Conservation (phyloP, 768 basidiomycete species). For the Podaxis pistillaris region DNA sequence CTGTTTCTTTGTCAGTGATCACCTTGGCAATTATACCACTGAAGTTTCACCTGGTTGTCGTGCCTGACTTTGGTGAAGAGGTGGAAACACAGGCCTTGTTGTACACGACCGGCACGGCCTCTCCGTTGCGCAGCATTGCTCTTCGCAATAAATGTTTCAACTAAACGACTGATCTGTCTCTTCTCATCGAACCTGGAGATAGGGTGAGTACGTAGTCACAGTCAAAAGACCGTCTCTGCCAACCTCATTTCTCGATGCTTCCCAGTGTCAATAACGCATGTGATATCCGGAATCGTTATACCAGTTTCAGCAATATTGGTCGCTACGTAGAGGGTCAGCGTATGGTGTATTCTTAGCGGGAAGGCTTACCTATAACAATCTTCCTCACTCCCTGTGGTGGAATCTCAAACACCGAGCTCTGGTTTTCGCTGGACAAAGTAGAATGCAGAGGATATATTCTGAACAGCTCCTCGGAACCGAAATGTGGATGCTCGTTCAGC, state of each 20-base stretch:
- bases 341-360: background rate
- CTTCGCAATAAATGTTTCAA: conserved; percentile 88
- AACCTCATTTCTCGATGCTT: conserved; percentile 94
- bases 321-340: conserved; percentile 39
- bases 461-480: conserved; percentile 63
- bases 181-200: conserved; percentile 87
- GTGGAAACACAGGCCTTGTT: conserved; percentile 88
- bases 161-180: conserved; percentile 86
- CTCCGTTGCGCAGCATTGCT: conserved; percentile 90
- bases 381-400: conserved; percentile 81
- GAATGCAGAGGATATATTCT: conserved; percentile 88
- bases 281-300: conserved; percentile 97
- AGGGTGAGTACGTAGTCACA: background rate
- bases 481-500: conserved; percentile 69
- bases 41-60: conserved; percentile 60
- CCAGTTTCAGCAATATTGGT: conserved; percentile 97
- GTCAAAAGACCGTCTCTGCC: background rate
- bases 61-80: conserved; percentile 88
- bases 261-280: conserved; percentile 92
- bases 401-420: conserved; percentile 86
- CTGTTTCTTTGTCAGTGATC: conserved; percentile 34
- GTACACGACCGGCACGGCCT: conserved; percentile 91
- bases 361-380: conserved; percentile 81
- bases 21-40: background rate
- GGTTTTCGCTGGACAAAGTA: conserved; percentile 87